Conservation (phyloP, 1,284 basidiomycete genomes). For the Fomitopsis betulina region DNA sequence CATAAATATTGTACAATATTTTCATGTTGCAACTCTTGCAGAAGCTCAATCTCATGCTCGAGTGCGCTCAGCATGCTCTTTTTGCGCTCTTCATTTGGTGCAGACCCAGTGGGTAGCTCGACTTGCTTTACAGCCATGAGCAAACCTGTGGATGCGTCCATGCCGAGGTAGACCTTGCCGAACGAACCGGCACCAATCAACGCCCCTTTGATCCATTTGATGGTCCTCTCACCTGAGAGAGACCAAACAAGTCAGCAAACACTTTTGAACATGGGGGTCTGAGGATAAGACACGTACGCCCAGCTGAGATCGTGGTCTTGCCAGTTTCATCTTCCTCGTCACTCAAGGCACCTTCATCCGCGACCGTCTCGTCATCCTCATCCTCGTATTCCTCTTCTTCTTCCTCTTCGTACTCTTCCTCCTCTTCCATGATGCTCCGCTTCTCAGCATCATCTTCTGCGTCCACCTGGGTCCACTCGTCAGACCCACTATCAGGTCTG, state of each 20-base stretch:
- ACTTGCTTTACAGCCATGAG: conserved; percentile 99
- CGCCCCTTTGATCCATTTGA: conserved; percentile 99
- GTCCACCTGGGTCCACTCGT: conserved; percentile 67
- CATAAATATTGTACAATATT: conserved; percentile 98
- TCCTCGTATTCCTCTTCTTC: conserved; percentile 44
- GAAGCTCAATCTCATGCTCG: conserved; percentile 93
- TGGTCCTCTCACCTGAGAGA: conserved; percentile 49
- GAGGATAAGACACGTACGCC: conserved; percentile 40
- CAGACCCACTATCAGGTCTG: conserved; percentile 42
- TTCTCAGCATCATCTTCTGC: conserved; percentile 39
- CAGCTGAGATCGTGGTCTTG: conserved; percentile 58
- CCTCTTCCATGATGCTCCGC: conserved; percentile 31
- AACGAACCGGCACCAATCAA: conserved; percentile 97
- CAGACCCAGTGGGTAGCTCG: conserved; percentile 84
- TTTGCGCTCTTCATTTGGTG: conserved; percentile 90
- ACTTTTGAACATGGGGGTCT: conserved; percentile 2
- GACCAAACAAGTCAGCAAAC: background rate
- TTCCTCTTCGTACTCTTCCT: conserved; percentile 27
- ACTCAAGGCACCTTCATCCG: conserved; percentile 38
- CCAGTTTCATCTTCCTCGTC: conserved; percentile 48
- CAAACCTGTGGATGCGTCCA: conserved; percentile 91
- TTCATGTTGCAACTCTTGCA: conserved; percentile 93
- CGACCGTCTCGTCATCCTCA: conserved; percentile 37
- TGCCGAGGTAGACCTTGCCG: conserved; percentile 93
- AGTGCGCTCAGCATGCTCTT: conserved; percentile 93